These are phyloP conservation scores for Cercospora sp. DNA, from an alignment of 2,329 filamentous ascomycete species.

Conservation along the genomic window DNA sequence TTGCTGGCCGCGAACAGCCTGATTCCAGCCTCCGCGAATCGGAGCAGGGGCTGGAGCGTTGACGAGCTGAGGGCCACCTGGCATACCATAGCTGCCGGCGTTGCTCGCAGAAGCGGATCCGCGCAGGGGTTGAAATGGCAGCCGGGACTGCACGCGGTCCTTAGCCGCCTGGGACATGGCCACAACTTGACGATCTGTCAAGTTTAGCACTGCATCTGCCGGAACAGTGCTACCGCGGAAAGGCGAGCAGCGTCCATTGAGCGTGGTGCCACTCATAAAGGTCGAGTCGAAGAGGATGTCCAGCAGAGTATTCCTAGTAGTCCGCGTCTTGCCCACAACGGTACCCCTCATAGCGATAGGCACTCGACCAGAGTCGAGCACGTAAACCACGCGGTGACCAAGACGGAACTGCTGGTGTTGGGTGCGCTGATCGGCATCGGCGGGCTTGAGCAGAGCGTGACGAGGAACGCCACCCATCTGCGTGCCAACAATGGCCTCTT, in stretches of 20 bases:
- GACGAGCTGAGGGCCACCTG: slow-evolving; percentile 61
- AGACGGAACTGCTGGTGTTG: slow-evolving; percentile 79
- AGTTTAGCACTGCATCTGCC: slow-evolving; percentile 83
- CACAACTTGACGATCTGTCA: slow-evolving; percentile 78
- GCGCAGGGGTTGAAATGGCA: slow-evolving; percentile 31
- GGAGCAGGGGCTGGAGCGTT: slow-evolving; percentile 58
- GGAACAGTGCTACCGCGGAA: slow-evolving; percentile 94
- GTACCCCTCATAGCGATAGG: slow-evolving; percentile 90
- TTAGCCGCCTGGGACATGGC: slow-evolving; percentile 50
- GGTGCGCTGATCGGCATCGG: slow-evolving; percentile 90
- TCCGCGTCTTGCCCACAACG: slow-evolving; percentile 90
- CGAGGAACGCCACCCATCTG: slow-evolving; percentile 80
- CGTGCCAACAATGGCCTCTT: slow-evolving; percentile 57
- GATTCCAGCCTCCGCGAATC: slow-evolving; percentile 60
- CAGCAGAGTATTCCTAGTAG: slow-evolving; percentile 75
- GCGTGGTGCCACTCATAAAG: slow-evolving; percentile 95
- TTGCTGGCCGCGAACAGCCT: slow-evolving; percentile 54
- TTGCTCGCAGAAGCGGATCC: slow-evolving; percentile 26
- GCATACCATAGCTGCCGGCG: slow-evolving; percentile 56
- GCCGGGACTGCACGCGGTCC: slow-evolving; percentile 29
- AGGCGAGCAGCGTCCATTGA: slow-evolving; percentile 84
- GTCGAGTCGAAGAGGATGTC: slow-evolving; percentile 92
- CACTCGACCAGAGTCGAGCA: slow-evolving; percentile 88
- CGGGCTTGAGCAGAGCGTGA: slow-evolving; percentile 84
- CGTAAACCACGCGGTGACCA: slow-evolving; percentile 90